phyloP scores from a whole-genome alignment of 2,329 filamentous ascomycete species.

The Talaromyces funiculosus region DNA sequence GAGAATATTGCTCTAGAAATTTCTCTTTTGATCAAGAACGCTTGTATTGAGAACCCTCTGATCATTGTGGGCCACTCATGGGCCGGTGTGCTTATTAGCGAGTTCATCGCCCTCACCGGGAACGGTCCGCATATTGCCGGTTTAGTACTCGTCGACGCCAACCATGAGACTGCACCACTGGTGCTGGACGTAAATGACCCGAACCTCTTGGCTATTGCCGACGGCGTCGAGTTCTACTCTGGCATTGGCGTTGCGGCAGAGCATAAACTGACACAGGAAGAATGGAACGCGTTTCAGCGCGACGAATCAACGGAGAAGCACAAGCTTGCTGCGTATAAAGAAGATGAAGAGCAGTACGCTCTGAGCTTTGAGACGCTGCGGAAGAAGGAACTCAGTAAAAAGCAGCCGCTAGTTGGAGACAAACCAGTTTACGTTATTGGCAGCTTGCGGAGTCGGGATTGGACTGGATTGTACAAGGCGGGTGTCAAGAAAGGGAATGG shows the following conservation, averaged over 20 bases:
- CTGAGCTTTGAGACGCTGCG: conserved; percentile 24
- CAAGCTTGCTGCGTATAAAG: not conserved
- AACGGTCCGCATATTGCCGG: conserved; percentile 12
- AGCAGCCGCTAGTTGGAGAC: conserved; percentile 22
- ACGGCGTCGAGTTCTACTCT: conserved; percentile 16
- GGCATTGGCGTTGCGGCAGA: conserved; percentile 15
- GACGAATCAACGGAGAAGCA: conserved; percentile 18
- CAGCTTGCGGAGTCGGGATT: conserved; percentile 25
- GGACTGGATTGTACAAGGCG: conserved; percentile 26
- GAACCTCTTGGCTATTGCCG: conserved; percentile 14
- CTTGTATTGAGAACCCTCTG: conserved; percentile 13
- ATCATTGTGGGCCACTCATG: conserved; percentile 17
- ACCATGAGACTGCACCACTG: conserved; percentile 16
- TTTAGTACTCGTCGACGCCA: conserved; percentile 17
- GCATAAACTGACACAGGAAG: conserved; percentile 7
- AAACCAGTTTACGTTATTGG: conserved; percentile 24
- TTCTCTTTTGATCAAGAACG: conserved; percentile 7
- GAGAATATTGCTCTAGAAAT: conserved; percentile 16
- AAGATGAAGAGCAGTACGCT: conserved; percentile 12
- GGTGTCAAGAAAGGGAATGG: conserved; percentile 31
- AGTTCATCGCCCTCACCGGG: conserved; percentile 15
- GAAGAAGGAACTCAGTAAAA: conserved; percentile 23
- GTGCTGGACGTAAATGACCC: conserved; percentile 14
- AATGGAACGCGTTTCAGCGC: conserved; percentile 15
- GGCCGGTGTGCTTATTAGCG: conserved; percentile 16